These are phyloP conservation scores for Paracorniculantispora psalliotae DNA, from an alignment of 2,329 filamentous ascomycete species.

Conservation along the genomic window DNA sequence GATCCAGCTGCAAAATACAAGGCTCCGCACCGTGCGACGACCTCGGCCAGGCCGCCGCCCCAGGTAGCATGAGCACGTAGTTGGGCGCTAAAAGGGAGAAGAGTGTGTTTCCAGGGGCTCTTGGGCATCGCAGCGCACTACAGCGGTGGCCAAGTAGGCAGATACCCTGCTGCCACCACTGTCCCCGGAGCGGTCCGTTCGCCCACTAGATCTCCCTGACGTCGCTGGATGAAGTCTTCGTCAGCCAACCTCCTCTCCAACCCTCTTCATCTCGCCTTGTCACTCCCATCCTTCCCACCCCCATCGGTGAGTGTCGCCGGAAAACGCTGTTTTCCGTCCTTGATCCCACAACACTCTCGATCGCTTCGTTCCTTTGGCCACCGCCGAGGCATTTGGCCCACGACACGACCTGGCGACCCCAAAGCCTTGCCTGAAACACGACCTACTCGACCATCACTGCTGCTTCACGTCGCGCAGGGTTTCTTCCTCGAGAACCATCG, in stretches of 20 bases:
- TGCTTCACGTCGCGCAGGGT: constrained; percentile 3
- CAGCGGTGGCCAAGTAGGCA: not conserved
- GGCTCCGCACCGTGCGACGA: constrained; percentile 5
- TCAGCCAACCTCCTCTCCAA: constrained; percentile 14
- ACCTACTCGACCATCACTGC: constrained; percentile 4
- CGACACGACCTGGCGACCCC: constrained; percentile 6
- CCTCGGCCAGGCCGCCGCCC: not conserved
- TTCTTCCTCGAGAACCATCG: not conserved
- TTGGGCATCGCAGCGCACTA: not conserved
- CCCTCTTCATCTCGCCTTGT: constrained; percentile 4
- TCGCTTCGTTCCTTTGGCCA: not conserved
- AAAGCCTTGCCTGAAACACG: constrained; percentile 15
- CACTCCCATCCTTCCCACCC: constrained; percentile 1
- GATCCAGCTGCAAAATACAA: not conserved
- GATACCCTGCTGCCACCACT: not conserved
- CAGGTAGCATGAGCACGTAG: not conserved
- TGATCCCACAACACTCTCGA: not conserved
- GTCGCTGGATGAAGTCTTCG: constrained; percentile 10
- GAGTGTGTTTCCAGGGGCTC: not conserved
- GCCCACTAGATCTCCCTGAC: constrained; percentile 13
- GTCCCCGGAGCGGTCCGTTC: constrained; percentile 12
- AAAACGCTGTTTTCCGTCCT: not conserved
- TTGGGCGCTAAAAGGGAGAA: not conserved
- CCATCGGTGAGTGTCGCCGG: constrained; percentile 2
- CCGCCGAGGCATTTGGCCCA: constrained; percentile 5